Evolutionary conservation across 208 protist genomes (phyloP).

Genomic region (Strigomonas culicis): DNA sequence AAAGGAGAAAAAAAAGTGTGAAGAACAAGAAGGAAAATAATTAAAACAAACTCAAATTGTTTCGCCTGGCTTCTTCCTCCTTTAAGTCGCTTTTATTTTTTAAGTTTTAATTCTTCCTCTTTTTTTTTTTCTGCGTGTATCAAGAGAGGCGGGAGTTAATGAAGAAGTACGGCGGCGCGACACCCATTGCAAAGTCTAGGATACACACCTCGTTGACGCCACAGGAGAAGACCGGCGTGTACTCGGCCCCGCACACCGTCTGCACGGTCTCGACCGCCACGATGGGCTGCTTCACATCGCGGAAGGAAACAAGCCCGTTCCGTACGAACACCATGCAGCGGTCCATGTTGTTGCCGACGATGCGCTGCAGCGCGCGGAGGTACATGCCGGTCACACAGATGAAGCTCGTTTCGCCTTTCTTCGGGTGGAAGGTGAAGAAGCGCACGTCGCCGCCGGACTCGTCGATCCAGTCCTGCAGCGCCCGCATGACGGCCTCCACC

Average conservation of each 20-base stretch:
- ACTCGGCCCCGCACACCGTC: no score
- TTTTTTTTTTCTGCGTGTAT: not conserved
- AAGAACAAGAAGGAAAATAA: no score
- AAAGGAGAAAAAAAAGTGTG: not conserved
- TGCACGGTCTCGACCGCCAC: not conserved
- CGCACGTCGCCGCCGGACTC: not conserved
- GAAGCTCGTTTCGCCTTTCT: not conserved
- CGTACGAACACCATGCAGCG: not conserved
- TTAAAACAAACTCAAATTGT: slow-evolving; percentile 4
- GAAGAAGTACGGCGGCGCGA: not conserved
- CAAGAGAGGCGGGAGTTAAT: no score
- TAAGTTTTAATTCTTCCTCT: not conserved
- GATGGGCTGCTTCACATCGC: not conserved
- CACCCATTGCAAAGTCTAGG: not conserved
- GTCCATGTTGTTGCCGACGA: not conserved
- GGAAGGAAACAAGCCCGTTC: not conserved
- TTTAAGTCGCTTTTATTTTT: not conserved
- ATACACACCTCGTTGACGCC: not conserved
- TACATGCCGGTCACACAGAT: not conserved
- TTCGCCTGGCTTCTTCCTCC: not conserved
- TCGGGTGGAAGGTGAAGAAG: not conserved
- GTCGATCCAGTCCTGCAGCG: not conserved
- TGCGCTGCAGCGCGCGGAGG: not conserved
- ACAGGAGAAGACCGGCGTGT: slow-evolving; percentile 1
- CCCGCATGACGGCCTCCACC: not conserved